Percentiles rank a stretch among this genome's conserved stretches.
Conservation (phyloP, 495 filamentous ascomycete species). For the Penicillium flavigenum region DNA sequence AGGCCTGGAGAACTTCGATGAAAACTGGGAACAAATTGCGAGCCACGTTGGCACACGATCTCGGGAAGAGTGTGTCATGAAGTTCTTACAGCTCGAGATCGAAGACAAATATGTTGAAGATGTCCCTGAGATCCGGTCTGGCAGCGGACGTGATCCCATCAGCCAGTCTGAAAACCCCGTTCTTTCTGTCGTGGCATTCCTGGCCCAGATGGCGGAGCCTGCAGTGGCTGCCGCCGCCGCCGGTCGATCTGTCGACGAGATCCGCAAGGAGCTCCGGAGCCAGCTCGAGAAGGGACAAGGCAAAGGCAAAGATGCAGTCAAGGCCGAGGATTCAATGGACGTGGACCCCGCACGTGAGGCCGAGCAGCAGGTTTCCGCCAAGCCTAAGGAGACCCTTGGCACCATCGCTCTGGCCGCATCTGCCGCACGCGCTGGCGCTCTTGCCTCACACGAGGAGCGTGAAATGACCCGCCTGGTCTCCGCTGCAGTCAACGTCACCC, state of each 20-base stretch:
- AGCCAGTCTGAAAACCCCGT: slow-evolving; percentile 90
- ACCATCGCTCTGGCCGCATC: slow-evolving; percentile 81
- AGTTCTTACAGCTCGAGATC: slow-evolving; percentile 89
- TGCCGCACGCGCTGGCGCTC: slow-evolving; percentile 78
- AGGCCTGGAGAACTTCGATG: slow-evolving; percentile 85
- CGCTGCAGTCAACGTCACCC: slow-evolving; percentile 75
- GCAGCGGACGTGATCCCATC: slow-evolving; percentile 78
- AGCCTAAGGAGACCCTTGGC: slow-evolving; percentile 54
- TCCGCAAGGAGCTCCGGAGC: slow-evolving; percentile 69
- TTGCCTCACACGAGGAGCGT: slow-evolving; percentile 93
- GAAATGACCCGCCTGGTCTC: slow-evolving; percentile 92
- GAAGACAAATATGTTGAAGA: slow-evolving; percentile 86
- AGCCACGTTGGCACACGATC: slow-evolving; percentile 88
- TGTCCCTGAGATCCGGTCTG: slow-evolving; percentile 62
- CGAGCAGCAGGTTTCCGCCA: slow-evolving; percentile 25
- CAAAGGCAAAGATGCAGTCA: slow-evolving; percentile 58
- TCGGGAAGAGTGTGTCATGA: slow-evolving; percentile 93
- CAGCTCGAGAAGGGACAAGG: slow-evolving; percentile 64
- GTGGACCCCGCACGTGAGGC: slow-evolving; percentile 49
- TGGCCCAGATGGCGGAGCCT: slow-evolving; percentile 84
- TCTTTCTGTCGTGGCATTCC: slow-evolving; percentile 89
- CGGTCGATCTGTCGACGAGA: slow-evolving; percentile 77
- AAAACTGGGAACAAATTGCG: slow-evolving; percentile 90
- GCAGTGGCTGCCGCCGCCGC: slow-evolving; percentile 85
- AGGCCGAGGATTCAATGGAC: slow-evolving; percentile 68